A percentile compares a stretch with the other conserved stretches of the same genome.
These are phyloP conservation scores for Coffea canephora DNA, from an alignment of 257 asterid species.

Conservation along the genomic window DNA sequence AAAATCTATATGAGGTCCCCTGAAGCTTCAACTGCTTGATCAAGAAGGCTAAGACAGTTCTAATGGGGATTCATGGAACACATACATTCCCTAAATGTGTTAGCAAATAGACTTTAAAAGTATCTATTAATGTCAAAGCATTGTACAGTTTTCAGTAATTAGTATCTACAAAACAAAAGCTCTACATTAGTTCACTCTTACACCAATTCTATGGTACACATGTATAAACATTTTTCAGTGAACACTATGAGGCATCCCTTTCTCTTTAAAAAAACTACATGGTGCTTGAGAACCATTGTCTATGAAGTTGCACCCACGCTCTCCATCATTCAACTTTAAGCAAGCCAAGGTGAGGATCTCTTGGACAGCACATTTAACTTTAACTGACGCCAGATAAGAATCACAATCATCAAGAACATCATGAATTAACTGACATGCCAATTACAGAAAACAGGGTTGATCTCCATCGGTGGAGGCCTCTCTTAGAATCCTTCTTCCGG, in stretches of 20 bases:
- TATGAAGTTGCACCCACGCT: not conserved
- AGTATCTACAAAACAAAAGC: conserved; percentile 18
- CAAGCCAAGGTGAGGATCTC: not conserved
- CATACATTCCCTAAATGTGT: not conserved
- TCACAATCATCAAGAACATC: conserved; percentile 15
- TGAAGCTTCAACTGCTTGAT: not conserved
- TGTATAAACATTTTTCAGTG: not conserved
- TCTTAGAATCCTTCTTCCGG: conserved; percentile 45
- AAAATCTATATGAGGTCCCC: not conserved
- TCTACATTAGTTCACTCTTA: not conserved
- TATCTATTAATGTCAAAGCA: not conserved
- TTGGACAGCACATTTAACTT: conserved; percentile 7
- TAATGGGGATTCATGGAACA: not conserved
- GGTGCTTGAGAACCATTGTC: not conserved
- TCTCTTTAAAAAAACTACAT: not conserved
- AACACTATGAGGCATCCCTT: not conserved
- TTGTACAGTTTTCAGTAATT: not conserved
- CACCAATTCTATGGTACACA: not conserved
- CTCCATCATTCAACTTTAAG: not conserved
- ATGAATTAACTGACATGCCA: conserved; percentile 28
- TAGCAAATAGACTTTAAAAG: not conserved
- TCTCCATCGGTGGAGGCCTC: conserved; percentile 59
- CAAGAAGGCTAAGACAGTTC: not conserved
- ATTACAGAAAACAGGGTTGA: conserved; percentile 58
- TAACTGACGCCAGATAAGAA: conserved; percentile 7